phyloP scores from a whole-genome alignment of 2,329 filamentous ascomycete genomes.

The Fusarium illudens region DNA sequence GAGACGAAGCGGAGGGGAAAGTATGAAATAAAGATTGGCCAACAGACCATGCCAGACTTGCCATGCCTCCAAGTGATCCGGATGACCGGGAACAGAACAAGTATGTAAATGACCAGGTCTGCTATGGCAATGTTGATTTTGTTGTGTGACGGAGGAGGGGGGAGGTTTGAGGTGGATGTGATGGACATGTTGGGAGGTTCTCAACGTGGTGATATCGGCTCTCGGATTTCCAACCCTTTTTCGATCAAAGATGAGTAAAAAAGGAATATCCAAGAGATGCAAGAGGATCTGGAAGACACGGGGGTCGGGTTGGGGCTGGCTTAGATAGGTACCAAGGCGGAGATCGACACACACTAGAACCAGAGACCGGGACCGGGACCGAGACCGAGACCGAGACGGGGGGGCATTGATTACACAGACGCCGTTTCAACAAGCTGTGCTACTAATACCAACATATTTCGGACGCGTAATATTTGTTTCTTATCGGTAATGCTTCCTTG shows the following conservation, averaged over 20 bases:
- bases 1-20: slow-evolving; percentile 36
- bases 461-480: not conserved
- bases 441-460: not conserved
- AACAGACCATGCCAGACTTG: slow-evolving; percentile 43
- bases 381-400: not conserved
- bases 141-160: not conserved
- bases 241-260: not conserved
- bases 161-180: not conserved
- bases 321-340: not conserved
- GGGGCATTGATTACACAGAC: not conserved
- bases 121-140: slow-evolving; percentile 30
- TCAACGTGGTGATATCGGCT: not conserved
- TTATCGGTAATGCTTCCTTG: not conserved
- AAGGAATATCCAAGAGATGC: not conserved
- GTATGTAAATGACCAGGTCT: slow-evolving; percentile 33
- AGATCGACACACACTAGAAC: not conserved
- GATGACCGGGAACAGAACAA: slow-evolving; percentile 26
- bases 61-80: slow-evolving; percentile 43
- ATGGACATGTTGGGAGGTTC: not conserved
- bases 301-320: not conserved
- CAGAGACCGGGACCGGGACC: not conserved
- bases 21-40: slow-evolving; percentile 41
- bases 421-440: not conserved
- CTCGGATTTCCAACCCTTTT: not conserved
- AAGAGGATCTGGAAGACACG: not conserved